Conservation (phyloP, 2,329 filamentous ascomycete species). For the Colletotrichum sp. region DNA sequence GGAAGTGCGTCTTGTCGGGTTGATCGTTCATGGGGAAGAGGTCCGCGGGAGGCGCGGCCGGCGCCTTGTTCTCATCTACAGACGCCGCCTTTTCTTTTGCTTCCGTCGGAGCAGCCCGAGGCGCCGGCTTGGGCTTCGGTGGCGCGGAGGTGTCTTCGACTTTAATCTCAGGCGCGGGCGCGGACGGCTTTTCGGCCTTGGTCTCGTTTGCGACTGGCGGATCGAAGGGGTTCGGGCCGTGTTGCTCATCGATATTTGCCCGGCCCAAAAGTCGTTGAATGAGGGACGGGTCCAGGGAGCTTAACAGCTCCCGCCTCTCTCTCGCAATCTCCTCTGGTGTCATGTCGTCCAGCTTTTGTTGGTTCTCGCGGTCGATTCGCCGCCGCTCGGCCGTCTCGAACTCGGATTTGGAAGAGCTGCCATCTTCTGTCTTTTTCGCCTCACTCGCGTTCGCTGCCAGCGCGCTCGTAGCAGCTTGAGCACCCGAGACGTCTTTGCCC, state of each 20-base stretch:
- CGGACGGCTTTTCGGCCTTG: not conserved
- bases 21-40: slow-evolving; percentile 46
- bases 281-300: slow-evolving; percentile 75
- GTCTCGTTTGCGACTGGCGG: slow-evolving; percentile 11
- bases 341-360: slow-evolving; percentile 76
- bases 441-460: not conserved
- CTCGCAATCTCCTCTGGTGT: slow-evolving; percentile 79
- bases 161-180: slow-evolving; percentile 34
- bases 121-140: slow-evolving; percentile 21
- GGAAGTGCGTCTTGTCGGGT: slow-evolving; percentile 63
- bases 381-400: slow-evolving; percentile 64
- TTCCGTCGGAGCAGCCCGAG: not conserved
- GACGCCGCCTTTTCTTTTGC: slow-evolving; percentile 17
- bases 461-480: slow-evolving; percentile 20
- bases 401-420: slow-evolving; percentile 20
- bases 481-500: slow-evolving; percentile 28
- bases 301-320: slow-evolving; percentile 81
- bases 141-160: slow-evolving; percentile 34
- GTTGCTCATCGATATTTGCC: slow-evolving; percentile 73
- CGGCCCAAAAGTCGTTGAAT: slow-evolving; percentile 78
- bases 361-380: slow-evolving; percentile 85
- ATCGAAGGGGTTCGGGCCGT: slow-evolving; percentile 50
- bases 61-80: slow-evolving; percentile 46
- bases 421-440: slow-evolving; percentile 17
- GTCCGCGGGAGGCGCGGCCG: slow-evolving; percentile 44